phyloP scores from a whole-genome alignment of 768 basidiomycete species.

The Gymnopilus dilepis region DNA sequence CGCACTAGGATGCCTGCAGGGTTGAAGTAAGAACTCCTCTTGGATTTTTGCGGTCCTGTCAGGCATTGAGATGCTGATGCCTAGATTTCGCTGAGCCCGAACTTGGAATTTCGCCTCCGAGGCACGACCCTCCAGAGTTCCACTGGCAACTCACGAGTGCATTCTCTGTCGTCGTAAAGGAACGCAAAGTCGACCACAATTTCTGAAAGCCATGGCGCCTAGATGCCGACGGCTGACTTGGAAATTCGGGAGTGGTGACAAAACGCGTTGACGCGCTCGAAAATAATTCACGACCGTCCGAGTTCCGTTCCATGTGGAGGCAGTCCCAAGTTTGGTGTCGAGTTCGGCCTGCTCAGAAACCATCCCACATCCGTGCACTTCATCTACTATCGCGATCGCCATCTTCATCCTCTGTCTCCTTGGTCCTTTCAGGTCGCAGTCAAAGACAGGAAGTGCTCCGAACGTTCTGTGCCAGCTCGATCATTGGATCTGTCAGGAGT shows the following conservation, averaged over 20 bases:
- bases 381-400: constrained; percentile 5
- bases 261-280: not conserved
- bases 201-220: not conserved
- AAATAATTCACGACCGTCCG: not conserved
- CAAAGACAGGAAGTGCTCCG: not conserved
- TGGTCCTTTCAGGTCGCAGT: not conserved
- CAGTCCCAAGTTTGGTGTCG: constrained; percentile 26
- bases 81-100: not conserved
- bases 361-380: not conserved
- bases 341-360: not conserved
- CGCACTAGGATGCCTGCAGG: not conserved
- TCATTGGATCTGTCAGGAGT: not conserved
- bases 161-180: too few relatives aligned
- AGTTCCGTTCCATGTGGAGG: constrained; percentile 26
- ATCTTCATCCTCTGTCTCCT: not conserved
- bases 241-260: not conserved
- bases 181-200: not conserved
- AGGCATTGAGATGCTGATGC: not conserved
- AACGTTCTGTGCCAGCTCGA: not conserved
- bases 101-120: not conserved
- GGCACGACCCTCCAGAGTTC: too few relatives aligned
- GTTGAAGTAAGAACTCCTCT: not conserved
- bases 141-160: too few relatives aligned
- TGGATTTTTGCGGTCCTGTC: not conserved
- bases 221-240: constrained; percentile 3